Percentiles rank a stretch among this genome's conserved stretches.
Evolutionary conservation across 768 basidiomycete species (phyloP).

Genomic region (Pholiota molesta): DNA sequence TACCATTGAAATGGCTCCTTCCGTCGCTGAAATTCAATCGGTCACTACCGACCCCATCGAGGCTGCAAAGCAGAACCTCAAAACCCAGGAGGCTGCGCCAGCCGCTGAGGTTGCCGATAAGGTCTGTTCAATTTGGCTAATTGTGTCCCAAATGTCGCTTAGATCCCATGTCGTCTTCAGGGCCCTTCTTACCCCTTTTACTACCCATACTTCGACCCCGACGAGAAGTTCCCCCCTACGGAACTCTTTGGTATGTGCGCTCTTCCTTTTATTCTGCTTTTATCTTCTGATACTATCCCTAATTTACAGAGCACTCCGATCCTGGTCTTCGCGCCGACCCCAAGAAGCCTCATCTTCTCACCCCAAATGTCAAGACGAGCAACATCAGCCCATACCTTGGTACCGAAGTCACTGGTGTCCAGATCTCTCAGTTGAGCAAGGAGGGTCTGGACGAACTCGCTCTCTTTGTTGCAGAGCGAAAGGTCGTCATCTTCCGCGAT

Average conservation of each 20-base stretch:
- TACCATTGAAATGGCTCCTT: slow-evolving; percentile 31
- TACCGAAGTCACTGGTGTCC: slow-evolving; percentile 52
- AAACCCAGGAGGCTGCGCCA: slow-evolving; percentile 15
- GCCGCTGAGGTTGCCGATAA: slow-evolving; percentile 14
- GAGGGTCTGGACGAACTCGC: slow-evolving; percentile 59
- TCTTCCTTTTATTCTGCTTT: not conserved
- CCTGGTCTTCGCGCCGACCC: slow-evolving; percentile 51
- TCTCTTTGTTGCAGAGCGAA: slow-evolving; percentile 52
- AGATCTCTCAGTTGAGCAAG: slow-evolving; percentile 52
- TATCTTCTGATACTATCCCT: not conserved
- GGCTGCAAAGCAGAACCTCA: slow-evolving; percentile 19
- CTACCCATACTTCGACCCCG: slow-evolving; percentile 45
- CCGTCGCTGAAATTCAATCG: slow-evolving; percentile 28
- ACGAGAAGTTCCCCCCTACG: slow-evolving; percentile 53
- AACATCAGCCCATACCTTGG: slow-evolving; percentile 56
- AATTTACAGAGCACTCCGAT: slow-evolving; percentile 39
- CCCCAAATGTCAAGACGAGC: slow-evolving; percentile 35
- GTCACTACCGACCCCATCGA: slow-evolving; percentile 18
- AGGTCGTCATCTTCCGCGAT: slow-evolving; percentile 58
- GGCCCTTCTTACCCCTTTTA: slow-evolving; percentile 53
- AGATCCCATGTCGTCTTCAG: slow-evolving; percentile 14
- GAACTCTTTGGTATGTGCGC: slow-evolving; percentile 44
- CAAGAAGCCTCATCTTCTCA: slow-evolving; percentile 53
- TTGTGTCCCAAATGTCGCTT: not conserved
- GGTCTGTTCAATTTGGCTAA: slow-evolving; percentile 7